phyloP scores from a whole-genome alignment of 148 eudicot species.

The Chenopodium quinoa region DNA sequence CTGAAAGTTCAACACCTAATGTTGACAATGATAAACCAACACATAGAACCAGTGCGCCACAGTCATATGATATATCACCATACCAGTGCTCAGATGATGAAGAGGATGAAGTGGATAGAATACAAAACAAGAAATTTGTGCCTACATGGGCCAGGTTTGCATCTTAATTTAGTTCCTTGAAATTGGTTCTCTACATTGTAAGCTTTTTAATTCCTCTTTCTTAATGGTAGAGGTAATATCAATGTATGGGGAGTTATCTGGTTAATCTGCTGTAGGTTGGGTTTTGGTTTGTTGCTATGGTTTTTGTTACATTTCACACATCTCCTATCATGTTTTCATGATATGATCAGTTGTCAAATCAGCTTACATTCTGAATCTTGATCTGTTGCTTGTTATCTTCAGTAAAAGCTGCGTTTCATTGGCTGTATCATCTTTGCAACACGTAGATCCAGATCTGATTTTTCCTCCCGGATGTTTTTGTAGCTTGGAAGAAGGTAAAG shows the following conservation, averaged over 20 bases:
- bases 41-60: constrained; percentile 37
- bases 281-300: not conserved
- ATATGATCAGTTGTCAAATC: not conserved
- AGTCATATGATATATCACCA: constrained; percentile 90
- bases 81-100: constrained; percentile 91
- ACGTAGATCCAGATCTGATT: constrained; percentile 53
- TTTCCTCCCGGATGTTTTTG: constrained; percentile 73
- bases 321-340: not conserved
- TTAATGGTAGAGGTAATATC: not conserved
- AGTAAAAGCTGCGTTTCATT: constrained; percentile 64
- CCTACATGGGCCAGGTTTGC: constrained; percentile 90
- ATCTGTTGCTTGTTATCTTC: constrained; percentile 32
- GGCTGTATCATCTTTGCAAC: constrained; percentile 50
- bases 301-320: not conserved
- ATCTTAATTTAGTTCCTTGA: not conserved
- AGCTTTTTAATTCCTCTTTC: not conserved
- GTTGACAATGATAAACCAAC: constrained; percentile 19
- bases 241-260: not conserved
- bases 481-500: constrained; percentile 66
- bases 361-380: constrained; percentile 8
- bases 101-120: constrained; percentile 71
- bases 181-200: constrained; percentile 12
- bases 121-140: constrained; percentile 53
- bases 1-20: constrained; percentile 34
- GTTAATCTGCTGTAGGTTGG: not conserved